These are phyloP conservation scores for Clonostachys chloroleuca DNA, from an alignment of 2,329 filamentous ascomycete species.

Conservation along the genomic window DNA sequence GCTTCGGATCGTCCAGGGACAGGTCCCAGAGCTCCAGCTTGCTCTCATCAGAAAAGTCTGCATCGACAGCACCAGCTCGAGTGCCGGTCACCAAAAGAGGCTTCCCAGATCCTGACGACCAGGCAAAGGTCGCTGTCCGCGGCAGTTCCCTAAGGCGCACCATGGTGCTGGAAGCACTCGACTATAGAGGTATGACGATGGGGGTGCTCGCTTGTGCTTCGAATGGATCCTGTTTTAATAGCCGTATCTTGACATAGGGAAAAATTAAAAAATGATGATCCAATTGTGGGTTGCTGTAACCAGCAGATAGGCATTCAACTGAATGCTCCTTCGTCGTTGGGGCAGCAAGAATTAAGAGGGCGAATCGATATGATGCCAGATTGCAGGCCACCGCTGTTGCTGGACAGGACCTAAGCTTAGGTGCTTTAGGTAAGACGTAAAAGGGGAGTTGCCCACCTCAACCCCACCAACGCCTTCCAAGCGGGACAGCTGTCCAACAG, in stretches of 20 bases:
- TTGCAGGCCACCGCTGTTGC: conserved; percentile 29
- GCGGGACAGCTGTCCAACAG: neutral
- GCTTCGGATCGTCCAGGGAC: conserved; percentile 70
- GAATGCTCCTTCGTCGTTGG: neutral
- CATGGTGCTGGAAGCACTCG: conserved; percentile 51
- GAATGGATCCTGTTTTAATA: neutral
- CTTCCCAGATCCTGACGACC: conserved; percentile 77
- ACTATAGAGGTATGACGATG: conserved; percentile 6
- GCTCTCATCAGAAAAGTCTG: conserved; percentile 96
- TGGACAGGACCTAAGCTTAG: conserved; percentile 18
- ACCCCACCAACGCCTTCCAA: too few species aligned
- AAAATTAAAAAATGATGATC: conserved; percentile 6
- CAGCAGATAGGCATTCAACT: conserved; percentile 16
- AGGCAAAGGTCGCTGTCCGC: conserved; percentile 94
- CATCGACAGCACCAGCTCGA: conserved; percentile 89
- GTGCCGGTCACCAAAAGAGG: conserved; percentile 91
- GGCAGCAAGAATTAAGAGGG: neutral
- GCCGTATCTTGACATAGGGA: neutral
- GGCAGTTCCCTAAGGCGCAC: conserved; percentile 95
- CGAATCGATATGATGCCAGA: conserved; percentile 36
- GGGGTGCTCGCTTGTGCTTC: neutral
- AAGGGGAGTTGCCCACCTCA: neutral
- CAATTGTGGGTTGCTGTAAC: conserved; percentile 17
- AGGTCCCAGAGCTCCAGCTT: conserved; percentile 97
- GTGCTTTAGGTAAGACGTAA: conserved; percentile 9